phyloP scores from a whole-genome alignment of 2,329 filamentous ascomycete species.

The Zasmidium cellare region DNA sequence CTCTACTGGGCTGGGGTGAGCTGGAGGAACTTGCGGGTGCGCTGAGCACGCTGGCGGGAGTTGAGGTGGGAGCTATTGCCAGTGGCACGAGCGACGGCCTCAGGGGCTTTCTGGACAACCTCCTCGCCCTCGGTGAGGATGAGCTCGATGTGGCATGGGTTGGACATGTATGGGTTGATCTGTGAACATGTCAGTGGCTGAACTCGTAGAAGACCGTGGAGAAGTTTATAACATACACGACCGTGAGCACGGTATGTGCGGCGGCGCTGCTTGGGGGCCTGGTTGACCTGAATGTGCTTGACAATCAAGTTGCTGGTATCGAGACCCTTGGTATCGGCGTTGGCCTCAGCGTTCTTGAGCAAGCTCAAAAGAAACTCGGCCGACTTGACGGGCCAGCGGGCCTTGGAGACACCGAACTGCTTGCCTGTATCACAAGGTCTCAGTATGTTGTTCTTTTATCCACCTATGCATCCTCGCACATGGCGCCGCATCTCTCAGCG shows the following conservation, averaged over 20 bases:
- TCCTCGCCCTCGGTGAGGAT: conserved; percentile 98
- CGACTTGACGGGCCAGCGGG: conserved; percentile 99
- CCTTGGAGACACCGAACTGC: conserved; percentile 96
- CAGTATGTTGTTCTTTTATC: conserved; percentile 29
- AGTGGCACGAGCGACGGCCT: conserved; percentile 64
- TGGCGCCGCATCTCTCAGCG: conserved; percentile 33
- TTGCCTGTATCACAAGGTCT: conserved; percentile 67
- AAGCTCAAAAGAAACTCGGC: conserved; percentile 97
- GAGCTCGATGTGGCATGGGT: conserved; percentile 99
- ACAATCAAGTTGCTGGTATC: conserved; percentile 96
- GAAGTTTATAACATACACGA: conserved; percentile 74
- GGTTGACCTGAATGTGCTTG: conserved; percentile 99
- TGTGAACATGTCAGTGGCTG: conserved; percentile 39
- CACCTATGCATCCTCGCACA: conserved; percentile 40
- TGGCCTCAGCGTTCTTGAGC: conserved; percentile 96
- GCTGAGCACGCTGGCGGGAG: conserved; percentile 85
- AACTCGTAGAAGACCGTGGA: background rate
- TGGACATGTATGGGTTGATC: conserved; percentile 99
- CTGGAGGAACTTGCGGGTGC: conserved; percentile 55
- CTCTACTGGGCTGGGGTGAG: conserved; percentile 48
- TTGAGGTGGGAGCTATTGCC: conserved; percentile 61
- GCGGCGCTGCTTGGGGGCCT: conserved; percentile 98
- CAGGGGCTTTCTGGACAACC: conserved; percentile 85
- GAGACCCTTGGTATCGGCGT: conserved; percentile 94
- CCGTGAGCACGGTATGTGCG: conserved; percentile 99